Conservation (phyloP, 177 flowering plant genomes). For the Telopea speciosissima region DNA sequence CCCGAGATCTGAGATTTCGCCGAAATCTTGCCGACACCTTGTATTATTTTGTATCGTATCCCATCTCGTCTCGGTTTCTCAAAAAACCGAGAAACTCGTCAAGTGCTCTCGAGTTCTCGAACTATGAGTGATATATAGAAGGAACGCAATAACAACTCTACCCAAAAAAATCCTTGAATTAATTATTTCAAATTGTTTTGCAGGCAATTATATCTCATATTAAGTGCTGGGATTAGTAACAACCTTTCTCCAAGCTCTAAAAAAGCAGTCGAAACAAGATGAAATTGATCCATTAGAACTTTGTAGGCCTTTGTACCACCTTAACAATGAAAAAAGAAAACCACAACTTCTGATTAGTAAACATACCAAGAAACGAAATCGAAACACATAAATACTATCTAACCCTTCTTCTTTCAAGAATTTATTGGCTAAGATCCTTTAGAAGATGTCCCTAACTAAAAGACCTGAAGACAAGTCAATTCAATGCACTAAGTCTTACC, state of each 20-base stretch:
- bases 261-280: slow-evolving; percentile 79
- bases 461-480: not conserved
- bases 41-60: too few relatives aligned
- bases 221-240: slow-evolving; percentile 16
- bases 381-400: not conserved
- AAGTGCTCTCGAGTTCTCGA: too few relatives aligned
- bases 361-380: not conserved
- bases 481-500: too few relatives aligned
- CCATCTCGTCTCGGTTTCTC: too few relatives aligned
- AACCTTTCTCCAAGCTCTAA: slow-evolving; percentile 75
- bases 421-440: not conserved
- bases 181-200: not conserved
- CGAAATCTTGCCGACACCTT: too few relatives aligned
- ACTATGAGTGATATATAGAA: too few relatives aligned
- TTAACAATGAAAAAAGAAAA: slow-evolving; percentile 20
- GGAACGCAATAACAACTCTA: not conserved
- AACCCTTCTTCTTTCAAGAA: not conserved
- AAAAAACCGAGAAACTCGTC: too few relatives aligned
- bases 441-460: not conserved
- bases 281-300: slow-evolving; percentile 93
- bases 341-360: slow-evolving; percentile 6
- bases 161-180: not conserved
- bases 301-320: slow-evolving; percentile 94
- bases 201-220: not conserved
- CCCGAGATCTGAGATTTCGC: too few relatives aligned